A percentile compares a stretch with the other conserved stretches of the same genome.
phyloP scores from a whole-genome alignment of 2,329 filamentous ascomycete species.

The Daldinia sp. region DNA sequence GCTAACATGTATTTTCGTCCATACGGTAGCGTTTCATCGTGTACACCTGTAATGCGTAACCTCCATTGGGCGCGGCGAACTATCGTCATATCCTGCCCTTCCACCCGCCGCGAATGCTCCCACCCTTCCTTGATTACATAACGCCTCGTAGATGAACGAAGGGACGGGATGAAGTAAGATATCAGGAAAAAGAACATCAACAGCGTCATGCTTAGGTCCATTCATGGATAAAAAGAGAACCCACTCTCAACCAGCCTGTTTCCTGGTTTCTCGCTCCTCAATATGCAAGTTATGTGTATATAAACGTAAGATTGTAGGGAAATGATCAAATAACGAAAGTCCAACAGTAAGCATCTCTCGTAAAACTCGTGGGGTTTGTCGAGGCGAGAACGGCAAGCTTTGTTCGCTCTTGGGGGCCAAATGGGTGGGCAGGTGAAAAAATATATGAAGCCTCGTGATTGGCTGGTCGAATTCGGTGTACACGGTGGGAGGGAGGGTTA shows the following conservation, averaged over 20 bases:
- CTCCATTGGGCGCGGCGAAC: slow-evolving; percentile 23
- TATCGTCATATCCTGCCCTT: slow-evolving; percentile 16
- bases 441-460: slow-evolving; percentile 18
- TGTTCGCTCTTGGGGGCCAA: slow-evolving; percentile 15
- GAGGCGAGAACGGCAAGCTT: slow-evolving; percentile 8
- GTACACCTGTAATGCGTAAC: slow-evolving; percentile 25
- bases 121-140: slow-evolving; percentile 22
- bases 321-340: slow-evolving; percentile 13
- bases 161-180: slow-evolving; percentile 11
- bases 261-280: slow-evolving; percentile 34
- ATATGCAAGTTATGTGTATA: slow-evolving; percentile 36
- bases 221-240: slow-evolving; percentile 9
- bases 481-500: slow-evolving; percentile 5
- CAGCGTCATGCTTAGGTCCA: slow-evolving; percentile 14
- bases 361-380: slow-evolving; percentile 22
- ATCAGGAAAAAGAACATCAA: slow-evolving; percentile 3
- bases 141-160: slow-evolving; percentile 36
- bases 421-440: slow-evolving; percentile 5
- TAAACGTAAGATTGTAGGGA: slow-evolving; percentile 18
- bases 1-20: slow-evolving; percentile 27
- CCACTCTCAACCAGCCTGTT: slow-evolving; percentile 33
- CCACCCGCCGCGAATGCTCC: slow-evolving; percentile 32
- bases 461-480: slow-evolving; percentile 17
- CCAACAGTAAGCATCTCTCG: slow-evolving; percentile 32
- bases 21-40: slow-evolving; percentile 17